A percentile compares a stretch with the other conserved stretches of the same genome.
phyloP scores from a whole-genome alignment of 1,284 basidiomycete species.

The Austroboletus novae-zelandiae region DNA sequence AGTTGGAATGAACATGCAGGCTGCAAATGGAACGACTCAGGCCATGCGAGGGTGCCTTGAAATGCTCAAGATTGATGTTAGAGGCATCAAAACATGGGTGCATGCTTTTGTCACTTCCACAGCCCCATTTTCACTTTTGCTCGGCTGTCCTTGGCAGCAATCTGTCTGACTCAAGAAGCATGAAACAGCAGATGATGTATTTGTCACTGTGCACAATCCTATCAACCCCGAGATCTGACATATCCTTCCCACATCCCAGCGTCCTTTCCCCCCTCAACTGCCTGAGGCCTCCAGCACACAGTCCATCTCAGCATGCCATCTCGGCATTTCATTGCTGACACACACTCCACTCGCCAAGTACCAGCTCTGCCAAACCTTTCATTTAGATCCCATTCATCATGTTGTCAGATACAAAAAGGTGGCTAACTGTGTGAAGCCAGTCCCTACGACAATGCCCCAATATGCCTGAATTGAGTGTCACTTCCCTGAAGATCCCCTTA shows the following conservation, averaged over 20 bases:
- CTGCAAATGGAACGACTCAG: constrained; percentile 15
- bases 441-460: constrained; percentile 17
- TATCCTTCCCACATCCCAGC: background rate
- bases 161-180: constrained; percentile 1
- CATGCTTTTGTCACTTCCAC: constrained; percentile 21
- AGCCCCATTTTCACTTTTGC: constrained; percentile 14
- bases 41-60: constrained; percentile 7
- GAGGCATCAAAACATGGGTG: constrained; percentile 15
- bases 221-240: background rate
- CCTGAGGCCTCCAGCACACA: too few relatives aligned
- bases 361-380: background rate
- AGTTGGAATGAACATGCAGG: constrained; percentile 17
- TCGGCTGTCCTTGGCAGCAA: constrained; percentile 19
- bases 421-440: constrained; percentile 1
- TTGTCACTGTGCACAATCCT: constrained; percentile 8
- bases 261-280: too few relatives aligned
- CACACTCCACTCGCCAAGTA: background rate
- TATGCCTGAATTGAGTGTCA: constrained; percentile 7
- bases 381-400: background rate
- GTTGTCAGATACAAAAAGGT: background rate
- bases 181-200: background rate
- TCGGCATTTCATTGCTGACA: too few relatives aligned
- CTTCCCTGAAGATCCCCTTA: constrained; percentile 9
- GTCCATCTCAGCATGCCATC: background rate
- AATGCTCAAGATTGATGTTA: constrained; percentile 14